These are phyloP conservation scores for Plectosphaerella plurivora DNA, from an alignment of 2,329 filamentous ascomycete species.

Conservation along the genomic window DNA sequence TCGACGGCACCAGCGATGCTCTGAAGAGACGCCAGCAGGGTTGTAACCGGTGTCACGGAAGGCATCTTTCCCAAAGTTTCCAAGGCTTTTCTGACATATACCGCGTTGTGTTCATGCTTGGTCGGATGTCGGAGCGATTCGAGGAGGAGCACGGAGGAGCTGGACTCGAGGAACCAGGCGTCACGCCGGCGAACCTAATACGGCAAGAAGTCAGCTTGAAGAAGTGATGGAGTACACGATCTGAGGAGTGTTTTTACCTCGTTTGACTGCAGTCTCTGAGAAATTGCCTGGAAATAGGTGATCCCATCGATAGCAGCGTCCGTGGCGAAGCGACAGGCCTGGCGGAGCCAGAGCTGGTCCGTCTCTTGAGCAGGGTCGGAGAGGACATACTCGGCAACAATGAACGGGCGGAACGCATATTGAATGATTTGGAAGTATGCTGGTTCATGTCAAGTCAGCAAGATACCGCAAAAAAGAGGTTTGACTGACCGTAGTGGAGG, in stretches of 20 bases:
- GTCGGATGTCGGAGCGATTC: not conserved
- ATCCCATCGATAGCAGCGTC: not conserved
- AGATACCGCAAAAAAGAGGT: not conserved
- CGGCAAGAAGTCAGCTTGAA: not conserved
- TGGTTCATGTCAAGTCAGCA: not conserved
- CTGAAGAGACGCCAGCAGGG: no score
- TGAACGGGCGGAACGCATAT: not conserved
- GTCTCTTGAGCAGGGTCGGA: not conserved
- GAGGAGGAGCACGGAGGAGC: not conserved
- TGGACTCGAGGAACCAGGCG: not conserved
- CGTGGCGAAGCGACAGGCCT: not conserved
- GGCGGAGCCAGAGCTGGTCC: not conserved
- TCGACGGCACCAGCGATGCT: no score
- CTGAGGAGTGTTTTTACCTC: no score
- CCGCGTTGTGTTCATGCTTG: not conserved
- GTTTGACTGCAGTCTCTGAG: no score
- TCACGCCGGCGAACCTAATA: not conserved
- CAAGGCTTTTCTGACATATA: not conserved
- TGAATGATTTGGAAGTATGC: not conserved
- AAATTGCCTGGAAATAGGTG: not conserved
- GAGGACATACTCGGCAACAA: not conserved
- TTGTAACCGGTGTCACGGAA: no score
- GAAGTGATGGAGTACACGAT: not conserved
- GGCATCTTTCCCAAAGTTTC: no score
- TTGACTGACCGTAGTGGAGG: not conserved